These are phyloP conservation scores for Thielaviopsis ethacetica DNA, from an alignment of 2,329 filamentous ascomycete genomes.

Conservation along the genomic window DNA sequence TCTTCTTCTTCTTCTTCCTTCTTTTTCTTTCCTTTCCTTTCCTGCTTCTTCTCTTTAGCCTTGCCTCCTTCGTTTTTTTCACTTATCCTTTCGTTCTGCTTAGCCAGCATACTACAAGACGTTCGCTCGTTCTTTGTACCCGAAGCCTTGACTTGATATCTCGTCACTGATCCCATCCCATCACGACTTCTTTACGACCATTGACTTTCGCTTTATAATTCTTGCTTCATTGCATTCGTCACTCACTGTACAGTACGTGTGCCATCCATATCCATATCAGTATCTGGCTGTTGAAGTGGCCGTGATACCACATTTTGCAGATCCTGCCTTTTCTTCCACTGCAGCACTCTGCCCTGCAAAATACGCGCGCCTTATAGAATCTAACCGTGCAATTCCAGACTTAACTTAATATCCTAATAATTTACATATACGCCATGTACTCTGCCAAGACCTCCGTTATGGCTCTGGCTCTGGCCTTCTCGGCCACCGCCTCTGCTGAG, in stretches of 20 bases:
- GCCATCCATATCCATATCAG: neutral
- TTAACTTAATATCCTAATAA: neutral
- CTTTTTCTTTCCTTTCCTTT: neutral
- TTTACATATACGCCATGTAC: slow-evolving; percentile 31
- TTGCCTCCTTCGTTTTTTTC: slow-evolving; percentile 5
- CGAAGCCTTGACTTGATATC: neutral
- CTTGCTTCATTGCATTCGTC: neutral
- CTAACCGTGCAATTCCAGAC: neutral
- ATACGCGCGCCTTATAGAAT: neutral
- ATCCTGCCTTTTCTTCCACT: too few relatives aligned
- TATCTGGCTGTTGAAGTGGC: too few relatives aligned
- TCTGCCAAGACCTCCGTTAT: slow-evolving; percentile 36
- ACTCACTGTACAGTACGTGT: neutral
- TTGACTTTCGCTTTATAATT: neutral
- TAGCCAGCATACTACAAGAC: neutral
- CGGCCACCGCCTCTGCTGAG: slow-evolving; percentile 36
- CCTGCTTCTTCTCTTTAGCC: slow-evolving; percentile 9
- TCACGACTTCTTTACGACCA: neutral
- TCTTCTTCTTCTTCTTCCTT: neutral
- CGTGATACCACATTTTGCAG: too few relatives aligned
- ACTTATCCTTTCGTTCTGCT: neutral
- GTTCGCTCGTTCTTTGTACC: neutral
- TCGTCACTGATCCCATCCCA: neutral
- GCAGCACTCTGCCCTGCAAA: too few relatives aligned
- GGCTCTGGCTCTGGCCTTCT: slow-evolving; percentile 36